Evolutionary conservation across 1,284 basidiomycete genomes (phyloP), one percentile per base, ranked within the genome.

Genomic region (Rhodotorula mucilaginosa): DNA sequence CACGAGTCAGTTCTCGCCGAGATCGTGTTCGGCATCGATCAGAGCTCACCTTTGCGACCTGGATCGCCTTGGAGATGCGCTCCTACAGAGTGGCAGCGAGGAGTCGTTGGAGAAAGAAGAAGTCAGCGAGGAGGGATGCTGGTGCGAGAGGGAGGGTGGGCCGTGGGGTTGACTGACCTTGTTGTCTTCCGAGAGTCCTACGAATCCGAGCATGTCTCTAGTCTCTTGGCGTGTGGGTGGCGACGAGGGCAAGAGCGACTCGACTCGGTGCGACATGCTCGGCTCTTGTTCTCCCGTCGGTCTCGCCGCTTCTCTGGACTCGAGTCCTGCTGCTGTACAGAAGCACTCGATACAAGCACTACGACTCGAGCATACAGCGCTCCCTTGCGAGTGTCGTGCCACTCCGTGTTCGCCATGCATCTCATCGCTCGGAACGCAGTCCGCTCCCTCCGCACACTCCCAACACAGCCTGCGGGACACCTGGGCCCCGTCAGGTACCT

Each of bases 21-120:
- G 26, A 26, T 26, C 26, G 26, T 26, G 26, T 26, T 26, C 26
- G 26, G 26, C 26, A 26, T 26, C 26, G 26, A 26, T 26, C 34
- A 8, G 34, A 34, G 34, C 34, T 74, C 84, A 92, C 91, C 76
- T 90, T 89, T 76, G 88, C 86, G 74, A 92, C 78, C 80, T 93
- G 90, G 78, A 93, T 84, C 71, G 87, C 85, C 80, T 90, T 91
- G 76, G 86, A 84, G 79, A 93, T 88, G 81, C 89, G 86, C 83
- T 92, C 90, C 91, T 18, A 19, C 19, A 47, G 34, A 34, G 34
- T 10, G 10, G n/a, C 19, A 7, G 49, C n/a, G 58, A 44, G 39
- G 34, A 39, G 39, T 7, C 39, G 39, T 39, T 8, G 39, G 39
- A 39, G 39, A 44, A 10, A 44, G 39, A 44, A 44, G 26, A 44